Conservation (phyloP, 306 rosid species). For the Ormosia emarginata region DNA sequence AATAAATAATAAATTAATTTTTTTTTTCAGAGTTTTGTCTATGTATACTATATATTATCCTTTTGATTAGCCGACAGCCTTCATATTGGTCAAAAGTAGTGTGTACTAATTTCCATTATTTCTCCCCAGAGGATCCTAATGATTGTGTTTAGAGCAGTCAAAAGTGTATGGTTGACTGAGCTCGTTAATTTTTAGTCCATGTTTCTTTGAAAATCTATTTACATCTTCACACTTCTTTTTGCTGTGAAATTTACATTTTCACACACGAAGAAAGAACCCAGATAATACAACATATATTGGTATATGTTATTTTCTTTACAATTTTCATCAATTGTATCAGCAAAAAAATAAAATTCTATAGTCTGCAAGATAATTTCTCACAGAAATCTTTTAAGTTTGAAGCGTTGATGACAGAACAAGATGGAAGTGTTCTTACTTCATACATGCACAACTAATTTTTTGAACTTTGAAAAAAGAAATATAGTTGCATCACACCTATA, state of each 20-base stretch:
- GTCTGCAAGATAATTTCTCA: constrained; percentile 2
- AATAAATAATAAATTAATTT: neutral
- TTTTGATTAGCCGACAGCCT: constrained; percentile 26
- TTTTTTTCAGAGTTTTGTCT: constrained; percentile 1
- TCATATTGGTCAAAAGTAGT: constrained; percentile 27
- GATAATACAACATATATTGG: neutral
- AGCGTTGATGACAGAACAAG: constrained; percentile 6
- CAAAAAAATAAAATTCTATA: neutral
- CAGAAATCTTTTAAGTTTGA: neutral
- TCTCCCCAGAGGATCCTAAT: constrained; percentile 6
- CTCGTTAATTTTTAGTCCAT: neutral
- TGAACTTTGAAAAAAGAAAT: neutral
- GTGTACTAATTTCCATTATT: neutral
- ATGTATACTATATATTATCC: neutral
- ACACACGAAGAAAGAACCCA: neutral
- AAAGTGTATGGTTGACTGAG: neutral
- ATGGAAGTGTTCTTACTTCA: neutral
- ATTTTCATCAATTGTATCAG: neutral
- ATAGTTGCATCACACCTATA: constrained; percentile 19
- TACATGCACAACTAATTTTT: neutral
- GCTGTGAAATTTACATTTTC: neutral
- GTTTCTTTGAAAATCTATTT: neutral
- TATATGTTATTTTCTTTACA: neutral
- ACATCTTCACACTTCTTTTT: neutral
- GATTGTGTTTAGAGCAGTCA: neutral